Evolutionary conservation across 495 filamentous ascomycete genomes (phyloP), one percentile per base, ranked within the genome.

Genomic region (Neurospora africana): DNA sequence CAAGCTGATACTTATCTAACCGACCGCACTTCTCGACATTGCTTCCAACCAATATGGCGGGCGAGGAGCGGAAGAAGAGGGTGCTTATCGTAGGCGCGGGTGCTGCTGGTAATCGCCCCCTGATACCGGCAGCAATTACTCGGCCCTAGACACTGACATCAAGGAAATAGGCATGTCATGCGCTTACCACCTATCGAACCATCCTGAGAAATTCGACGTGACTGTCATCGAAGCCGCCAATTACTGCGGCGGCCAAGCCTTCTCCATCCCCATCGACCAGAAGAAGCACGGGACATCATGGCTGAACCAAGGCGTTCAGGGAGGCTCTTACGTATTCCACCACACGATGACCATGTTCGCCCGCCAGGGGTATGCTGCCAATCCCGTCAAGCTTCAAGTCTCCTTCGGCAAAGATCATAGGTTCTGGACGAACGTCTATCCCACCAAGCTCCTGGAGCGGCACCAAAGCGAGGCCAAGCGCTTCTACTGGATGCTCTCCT

Each of bases 301-400:
- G 92, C 85, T 94, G 75, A 96, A 96, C 75, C 88, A 96, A 74
- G 93, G 92, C 15, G 93, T 96, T 2, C 92, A 96, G 76, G 92
- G 93, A 3, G 93, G 92, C 5, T 92, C 90, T 10, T 79, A 86
- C 75, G 91, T 91, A 70, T 96, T 94, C 83, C 89, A 92, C 75
- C 92, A 95, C 76, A 95, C 92, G 7, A 86, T 93, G 79, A 90
- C 88, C 68, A 93, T 93, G 85, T 93, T 95, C 77, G 84, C 84
- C 30, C 84, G 83, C 39, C 91, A 94, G 72, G 88, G 88, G 0
- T 86, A 91, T 78, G 84, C 87, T 68, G 87, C 91, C 4, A 87
- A 91, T 68, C 86, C 88, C 4, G 91, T 96, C 39, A 86, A 90
- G 71, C 86, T 96, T 36, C 92, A 95, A 76, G 90, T 94, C 0